Base-by-base conservation (phyloP, 2,329 filamentous ascomycete genomes). In the Neonectria faginata region DNA sequence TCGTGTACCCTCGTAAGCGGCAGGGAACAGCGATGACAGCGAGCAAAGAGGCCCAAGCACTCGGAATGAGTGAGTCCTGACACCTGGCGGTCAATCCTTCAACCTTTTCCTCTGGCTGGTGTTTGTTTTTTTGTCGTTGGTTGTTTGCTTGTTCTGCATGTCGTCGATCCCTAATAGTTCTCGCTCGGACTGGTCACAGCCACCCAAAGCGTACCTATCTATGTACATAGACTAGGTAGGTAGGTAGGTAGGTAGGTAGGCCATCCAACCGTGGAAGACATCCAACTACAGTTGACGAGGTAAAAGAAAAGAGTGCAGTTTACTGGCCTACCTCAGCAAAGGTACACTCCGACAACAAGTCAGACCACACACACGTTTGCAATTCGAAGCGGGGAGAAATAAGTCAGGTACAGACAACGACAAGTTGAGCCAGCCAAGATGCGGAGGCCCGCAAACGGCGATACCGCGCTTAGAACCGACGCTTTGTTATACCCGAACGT, bases 381-480 rank as follows among this genome's bases (percentile, higher is more conserved):
- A 18, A 9, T 18, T 4, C 39, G 29, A 36, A 10, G 29, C n/a
- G 33, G 27, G 10, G n/a, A n/a, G 5, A 25, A 25, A 25, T 25
- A 5, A 25, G 25, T 22, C 22, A 22, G 25, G 25, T 25, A 25
- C 25, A 25, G 25, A 25, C 25, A 6, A 25, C 25, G 25, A 25
- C 25, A 25, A 25, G 25, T 25, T 25, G 25, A 25, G 25, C 25
- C 1, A 25, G 25, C 25, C 25, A 1, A 25, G 25, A 2, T 25
- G 25, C 25, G 25, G 14, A 53, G 14, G 48, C 18, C 57, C 57
- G 48, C 57, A 60, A 36, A 39, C 57, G 57, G 57, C 50, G 57
- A 47, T 60, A 60, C 57, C 50, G 12, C 50, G 41, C 39, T 41
- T 60, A 60, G 50, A 54, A 27, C 57, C 57, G 57, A 60, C 51